Percentiles rank a stretch among this genome's conserved stretches.
These are phyloP conservation scores for Meyerozyma elateridarum DNA, from an alignment of 1,139 yeast species.

Conservation along the genomic window DNA sequence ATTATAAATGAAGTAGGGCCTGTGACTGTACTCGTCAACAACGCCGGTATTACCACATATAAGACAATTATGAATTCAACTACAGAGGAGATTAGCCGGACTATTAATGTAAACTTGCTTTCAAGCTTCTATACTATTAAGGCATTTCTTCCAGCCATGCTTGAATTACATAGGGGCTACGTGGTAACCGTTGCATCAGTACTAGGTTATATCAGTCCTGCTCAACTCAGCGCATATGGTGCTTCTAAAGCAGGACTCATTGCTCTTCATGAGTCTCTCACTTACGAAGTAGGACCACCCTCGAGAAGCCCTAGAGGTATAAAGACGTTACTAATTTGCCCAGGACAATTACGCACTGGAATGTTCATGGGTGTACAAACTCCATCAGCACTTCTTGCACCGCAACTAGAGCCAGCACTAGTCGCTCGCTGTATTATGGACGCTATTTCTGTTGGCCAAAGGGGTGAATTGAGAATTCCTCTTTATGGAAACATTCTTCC, in stretches of 20 bases:
- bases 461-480: slow-evolving; percentile 72
- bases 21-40: slow-evolving; percentile 68
- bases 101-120: slow-evolving; percentile 60
- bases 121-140: slow-evolving; percentile 70
- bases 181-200: slow-evolving; percentile 79
- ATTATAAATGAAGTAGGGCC: slow-evolving; percentile 50
- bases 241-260: slow-evolving; percentile 86
- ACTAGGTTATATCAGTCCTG: slow-evolving; percentile 81
- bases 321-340: slow-evolving; percentile 71
- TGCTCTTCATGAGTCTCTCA: slow-evolving; percentile 77
- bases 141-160: slow-evolving; percentile 69
- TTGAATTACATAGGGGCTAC: slow-evolving; percentile 60
- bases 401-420: slow-evolving; percentile 63
- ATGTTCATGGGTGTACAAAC: slow-evolving; percentile 71
- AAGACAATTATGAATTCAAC: slow-evolving; percentile 49
- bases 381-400: slow-evolving; percentile 74
- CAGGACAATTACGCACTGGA: slow-evolving; percentile 75
- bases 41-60: slow-evolving; percentile 74
- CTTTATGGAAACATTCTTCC: slow-evolving; percentile 73
- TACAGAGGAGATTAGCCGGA: slow-evolving; percentile 54
- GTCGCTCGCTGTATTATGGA: slow-evolving; percentile 59
- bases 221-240: slow-evolving; percentile 76
- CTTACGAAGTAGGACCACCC: slow-evolving; percentile 63
- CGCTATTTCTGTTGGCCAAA: slow-evolving; percentile 54
- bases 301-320: slow-evolving; percentile 47